A percentile compares a stretch with the other conserved stretches of the same genome.
Evolutionary conservation across 176 grass and related monocot genomes (phyloP).

Genomic region (Avena insularis): DNA sequence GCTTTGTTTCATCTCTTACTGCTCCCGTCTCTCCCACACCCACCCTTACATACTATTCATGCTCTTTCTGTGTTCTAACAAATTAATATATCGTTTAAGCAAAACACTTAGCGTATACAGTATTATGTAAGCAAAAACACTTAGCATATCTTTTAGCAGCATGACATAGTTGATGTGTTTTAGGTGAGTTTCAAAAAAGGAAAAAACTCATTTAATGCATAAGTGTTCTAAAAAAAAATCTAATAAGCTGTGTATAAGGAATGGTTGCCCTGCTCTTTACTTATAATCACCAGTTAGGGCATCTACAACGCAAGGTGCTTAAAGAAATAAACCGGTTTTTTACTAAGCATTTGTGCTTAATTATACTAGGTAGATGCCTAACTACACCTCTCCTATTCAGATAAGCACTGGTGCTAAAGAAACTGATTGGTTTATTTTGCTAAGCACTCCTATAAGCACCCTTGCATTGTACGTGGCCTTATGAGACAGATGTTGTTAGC

Average conservation of each 20-base stretch:
- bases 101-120: not conserved
- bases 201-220: not conserved
- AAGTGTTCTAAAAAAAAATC: slow-evolving; percentile 11
- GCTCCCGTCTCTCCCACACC: not conserved
- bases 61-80: not conserved
- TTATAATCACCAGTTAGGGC: not conserved
- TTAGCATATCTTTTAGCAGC: slow-evolving; percentile 23
- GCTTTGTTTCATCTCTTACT: slow-evolving; percentile 22
- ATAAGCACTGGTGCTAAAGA: too few relatives aligned
- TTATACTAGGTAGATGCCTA: too few relatives aligned
- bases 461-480: too few relatives aligned
- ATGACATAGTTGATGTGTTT: not conserved
- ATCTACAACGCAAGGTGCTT: too few relatives aligned
- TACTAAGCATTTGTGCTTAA: too few relatives aligned
- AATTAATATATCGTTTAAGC: not conserved
- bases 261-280: not conserved
- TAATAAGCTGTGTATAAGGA: slow-evolving; percentile 12
- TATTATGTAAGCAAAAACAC: not conserved
- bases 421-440: too few relatives aligned
- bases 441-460: too few relatives aligned
- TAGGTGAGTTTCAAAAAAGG: slow-evolving; percentile 1
- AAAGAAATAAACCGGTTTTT: too few relatives aligned
- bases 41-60: not conserved
- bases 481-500: not conserved
- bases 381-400: too few relatives aligned